These are phyloP conservation scores for Blastobotrys arbuscula DNA, from an alignment of 1,139 yeast species.

Conservation along the genomic window DNA sequence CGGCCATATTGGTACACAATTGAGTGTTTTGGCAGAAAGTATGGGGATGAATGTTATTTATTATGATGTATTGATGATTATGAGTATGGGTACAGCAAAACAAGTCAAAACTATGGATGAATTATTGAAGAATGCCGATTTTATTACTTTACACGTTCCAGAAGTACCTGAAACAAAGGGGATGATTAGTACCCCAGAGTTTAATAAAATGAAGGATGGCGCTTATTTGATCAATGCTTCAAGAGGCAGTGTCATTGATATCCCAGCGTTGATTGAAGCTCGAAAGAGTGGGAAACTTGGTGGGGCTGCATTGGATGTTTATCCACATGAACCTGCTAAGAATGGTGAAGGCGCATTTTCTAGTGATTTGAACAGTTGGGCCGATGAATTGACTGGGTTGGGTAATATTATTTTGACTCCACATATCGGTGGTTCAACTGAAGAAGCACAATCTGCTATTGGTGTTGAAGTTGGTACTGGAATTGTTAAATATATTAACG, in stretches of 20 bases:
- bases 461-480: constrained; percentile 93
- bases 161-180: constrained; percentile 89
- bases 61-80: constrained; percentile 86
- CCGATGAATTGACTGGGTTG: constrained; percentile 72
- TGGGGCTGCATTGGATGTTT: constrained; percentile 96
- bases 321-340: constrained; percentile 96
- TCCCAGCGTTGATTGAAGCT: constrained; percentile 87
- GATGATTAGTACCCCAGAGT: constrained; percentile 83
- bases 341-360: constrained; percentile 81
- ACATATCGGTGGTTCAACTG: constrained; percentile 98
- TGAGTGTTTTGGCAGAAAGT: constrained; percentile 93
- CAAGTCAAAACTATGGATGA: constrained; percentile 86
- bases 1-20: constrained; percentile 97
- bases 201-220: constrained; percentile 95
- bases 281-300: constrained; percentile 91
- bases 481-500: constrained; percentile 85
- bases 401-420: constrained; percentile 93
- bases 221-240: constrained; percentile 92
- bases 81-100: constrained; percentile 95
- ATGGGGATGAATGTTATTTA: constrained; percentile 97
- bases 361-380: constrained; percentile 73
- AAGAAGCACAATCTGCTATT: constrained; percentile 97
- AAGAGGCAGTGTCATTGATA: constrained; percentile 96
- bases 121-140: constrained; percentile 74
- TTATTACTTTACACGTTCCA: constrained; percentile 91